Evolutionary conservation across 148 eudicot genomes (phyloP).

Genomic region (Heliamphora exappendiculata): DNA sequence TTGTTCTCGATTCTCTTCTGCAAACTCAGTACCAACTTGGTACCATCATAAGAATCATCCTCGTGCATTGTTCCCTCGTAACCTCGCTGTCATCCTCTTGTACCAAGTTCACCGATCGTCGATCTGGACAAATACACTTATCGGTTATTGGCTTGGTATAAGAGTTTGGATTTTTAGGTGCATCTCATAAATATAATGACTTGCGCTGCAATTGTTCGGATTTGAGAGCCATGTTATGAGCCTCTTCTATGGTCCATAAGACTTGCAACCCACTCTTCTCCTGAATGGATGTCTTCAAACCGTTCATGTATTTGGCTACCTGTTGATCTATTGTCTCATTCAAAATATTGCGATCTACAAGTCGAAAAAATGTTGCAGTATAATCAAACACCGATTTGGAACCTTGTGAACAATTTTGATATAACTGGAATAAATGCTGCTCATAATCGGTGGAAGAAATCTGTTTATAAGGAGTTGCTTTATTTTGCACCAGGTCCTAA

Average conservation of each 20-base stretch:
- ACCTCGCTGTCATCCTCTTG: no score
- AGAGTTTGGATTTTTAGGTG: background rate
- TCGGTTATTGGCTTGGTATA: no score
- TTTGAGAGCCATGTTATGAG: background rate
- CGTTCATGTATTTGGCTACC: background rate
- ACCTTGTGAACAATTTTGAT: no score
- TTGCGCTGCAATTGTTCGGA: background rate
- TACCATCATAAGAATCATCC: no score
- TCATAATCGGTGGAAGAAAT: constrained; percentile 9
- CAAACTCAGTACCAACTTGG: no score
- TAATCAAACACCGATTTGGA: background rate
- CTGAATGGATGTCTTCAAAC: background rate
- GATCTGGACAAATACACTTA: background rate
- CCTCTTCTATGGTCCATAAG: background rate
- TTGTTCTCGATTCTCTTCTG: no score
- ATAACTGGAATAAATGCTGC: background rate
- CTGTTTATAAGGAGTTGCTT: background rate
- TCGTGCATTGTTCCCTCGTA: no score
- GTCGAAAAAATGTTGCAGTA: background rate
- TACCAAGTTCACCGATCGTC: no score
- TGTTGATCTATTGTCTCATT: background rate
- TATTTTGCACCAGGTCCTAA: background rate
- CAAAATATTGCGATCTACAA: background rate
- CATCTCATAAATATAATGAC: background rate
- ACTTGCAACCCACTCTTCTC: background rate